Evolutionary conservation across 208 protist species (phyloP), one percentile per base, ranked within the genome.

Genomic region (Polymyxa betae): DNA sequence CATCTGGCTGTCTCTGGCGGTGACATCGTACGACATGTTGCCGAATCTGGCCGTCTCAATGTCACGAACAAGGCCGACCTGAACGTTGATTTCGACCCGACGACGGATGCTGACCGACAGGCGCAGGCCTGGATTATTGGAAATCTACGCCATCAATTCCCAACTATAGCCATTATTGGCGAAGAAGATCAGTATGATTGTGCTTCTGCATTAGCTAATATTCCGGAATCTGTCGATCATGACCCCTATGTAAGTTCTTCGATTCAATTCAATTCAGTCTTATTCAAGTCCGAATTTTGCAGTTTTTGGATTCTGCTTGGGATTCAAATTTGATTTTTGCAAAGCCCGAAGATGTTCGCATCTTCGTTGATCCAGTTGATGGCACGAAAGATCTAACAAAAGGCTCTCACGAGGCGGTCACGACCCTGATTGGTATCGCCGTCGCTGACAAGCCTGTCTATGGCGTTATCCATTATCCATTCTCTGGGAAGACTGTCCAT

Each of bases 311-410:
- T n/a, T n/a, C n/a, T n/a, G n/a, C n/a, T n/a, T n/a, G n/a, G n/a
- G n/a, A n/a, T n/a, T n/a, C n/a, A n/a, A n/a, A n/a, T n/a, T n/a
- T n/a, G n/a, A n/a, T n/a, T n/a, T n/a, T n/a, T n/a, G n/a, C n/a
- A n/a, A n/a, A n/a, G n/a, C n/a, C n/a, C n/a, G n/a, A n/a, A n/a
- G n/a, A n/a, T n/a, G 54, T 66, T 29, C 29, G 54, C 54, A 29
- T 77, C 35, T 77, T 16, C 20, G 77, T 88, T 16, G 77, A 88
- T n/a, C 77, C 77, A 24, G 35, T 88, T 24, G 77, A 88, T 29
- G 77, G 77, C 20, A 88, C 77, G 77, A 88, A 16, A 16, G 77
- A 88, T 16, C 43, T 77, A 24, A 88, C 77, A 16, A 68, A 88
- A 29, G 77, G 24, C 46, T 49, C 16, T 29, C 35, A n/a, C 20